These are phyloP conservation scores for Coniochaeta pulveracea DNA, from an alignment of 2,329 filamentous ascomycete genomes.

Conservation along the genomic window DNA sequence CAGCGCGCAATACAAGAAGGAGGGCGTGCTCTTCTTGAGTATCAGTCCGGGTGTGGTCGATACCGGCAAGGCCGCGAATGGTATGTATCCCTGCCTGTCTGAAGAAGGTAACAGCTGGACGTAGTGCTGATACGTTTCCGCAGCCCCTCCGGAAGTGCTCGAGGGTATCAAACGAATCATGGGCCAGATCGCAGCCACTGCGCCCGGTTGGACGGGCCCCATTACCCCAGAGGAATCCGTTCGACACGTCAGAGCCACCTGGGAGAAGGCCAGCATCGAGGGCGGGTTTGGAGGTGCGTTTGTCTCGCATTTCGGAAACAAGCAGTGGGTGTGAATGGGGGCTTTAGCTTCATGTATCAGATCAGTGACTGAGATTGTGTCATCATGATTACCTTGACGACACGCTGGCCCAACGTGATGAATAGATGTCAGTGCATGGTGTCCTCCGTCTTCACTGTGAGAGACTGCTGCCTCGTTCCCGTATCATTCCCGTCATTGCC, in stretches of 20 bases:
- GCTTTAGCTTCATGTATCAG: too few species aligned
- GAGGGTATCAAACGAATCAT: slow-evolving; percentile 13
- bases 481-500: too few species aligned
- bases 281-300: slow-evolving; percentile 36
- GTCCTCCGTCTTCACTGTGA: too few species aligned
- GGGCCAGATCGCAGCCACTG: slow-evolving; percentile 21
- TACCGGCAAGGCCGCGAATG: slow-evolving; percentile 18
- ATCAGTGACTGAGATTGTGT: too few species aligned
- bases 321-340: slow-evolving; percentile 36
- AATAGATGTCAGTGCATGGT: too few species aligned
- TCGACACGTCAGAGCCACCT: slow-evolving; percentile 20
- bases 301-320: slow-evolving; percentile 40
- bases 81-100: slow-evolving; percentile 8
- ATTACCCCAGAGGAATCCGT: slow-evolving; percentile 23
- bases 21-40: slow-evolving; percentile 40
- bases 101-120: background rate
- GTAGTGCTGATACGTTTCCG: background rate
- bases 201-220: slow-evolving; percentile 26
- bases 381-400: too few species aligned
- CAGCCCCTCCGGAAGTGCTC: slow-evolving; percentile 16
- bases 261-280: slow-evolving; percentile 27
- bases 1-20: slow-evolving; percentile 31
- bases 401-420: too few species aligned
- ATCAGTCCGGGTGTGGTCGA: slow-evolving; percentile 41
- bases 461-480: too few species aligned